These are phyloP conservation scores for Pisolithus orientalis DNA, from an alignment of 768 basidiomycete species.

Conservation along the genomic window DNA sequence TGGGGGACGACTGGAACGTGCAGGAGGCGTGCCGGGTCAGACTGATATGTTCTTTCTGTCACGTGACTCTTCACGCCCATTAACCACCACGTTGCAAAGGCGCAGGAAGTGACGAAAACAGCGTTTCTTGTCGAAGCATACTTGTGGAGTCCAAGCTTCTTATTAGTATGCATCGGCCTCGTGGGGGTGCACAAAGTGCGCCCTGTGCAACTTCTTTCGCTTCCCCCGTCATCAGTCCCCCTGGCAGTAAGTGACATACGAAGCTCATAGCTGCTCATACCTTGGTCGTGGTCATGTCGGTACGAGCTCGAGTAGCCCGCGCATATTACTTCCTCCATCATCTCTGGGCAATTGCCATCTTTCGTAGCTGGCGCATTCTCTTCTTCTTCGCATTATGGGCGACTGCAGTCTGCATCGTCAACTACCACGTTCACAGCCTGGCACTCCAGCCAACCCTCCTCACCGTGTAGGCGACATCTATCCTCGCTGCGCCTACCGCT, in stretches of 20 bases:
- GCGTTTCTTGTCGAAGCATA: no score
- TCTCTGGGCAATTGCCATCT: background rate
- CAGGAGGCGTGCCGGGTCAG: background rate
- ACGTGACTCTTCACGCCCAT: no score
- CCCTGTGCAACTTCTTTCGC: background rate
- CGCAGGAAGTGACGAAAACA: no score
- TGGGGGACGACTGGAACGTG: background rate
- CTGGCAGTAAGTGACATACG: no score
- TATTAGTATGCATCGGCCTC: background rate
- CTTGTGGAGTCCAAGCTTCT: no score
- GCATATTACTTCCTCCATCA: background rate
- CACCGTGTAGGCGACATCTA: conserved; percentile 49
- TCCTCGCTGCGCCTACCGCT: conserved; percentile 6
- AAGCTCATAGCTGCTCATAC: background rate
- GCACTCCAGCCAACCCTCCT: conserved; percentile 47
- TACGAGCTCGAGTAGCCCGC: background rate
- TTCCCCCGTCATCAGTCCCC: background rate
- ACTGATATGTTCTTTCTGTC: background rate
- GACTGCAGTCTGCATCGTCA: conserved; percentile 47
- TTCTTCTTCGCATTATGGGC: conserved; percentile 59
- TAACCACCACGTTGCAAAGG: no score
- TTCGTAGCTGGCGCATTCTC: conserved; percentile 43
- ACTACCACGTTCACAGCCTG: conserved; percentile 38
- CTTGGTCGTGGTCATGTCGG: background rate
- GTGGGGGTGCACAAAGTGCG: background rate